Base-by-base conservation (phyloP, 805 yeast species). In the Spathaspora girioi region DNA sequence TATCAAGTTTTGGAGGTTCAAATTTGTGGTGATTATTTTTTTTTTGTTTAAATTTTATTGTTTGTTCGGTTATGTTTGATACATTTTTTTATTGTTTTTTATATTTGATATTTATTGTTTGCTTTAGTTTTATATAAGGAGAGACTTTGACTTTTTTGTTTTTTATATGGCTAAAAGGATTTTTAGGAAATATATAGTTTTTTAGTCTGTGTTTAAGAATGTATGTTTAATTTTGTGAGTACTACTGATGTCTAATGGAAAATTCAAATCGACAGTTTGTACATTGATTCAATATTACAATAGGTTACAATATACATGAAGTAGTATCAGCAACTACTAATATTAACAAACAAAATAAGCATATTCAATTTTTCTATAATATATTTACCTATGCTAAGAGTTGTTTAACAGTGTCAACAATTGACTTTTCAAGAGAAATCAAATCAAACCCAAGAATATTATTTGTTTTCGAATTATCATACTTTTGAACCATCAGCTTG, bases 341-440 rank as follows among this genome's bases (percentile, higher is more conserved):
- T 23, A 23, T 23, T n/a, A 8, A 27, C 31, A 7, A 7, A 27
- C 31, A 27, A 11, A 11, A 11, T 27, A 31, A 31, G 8, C 35
- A 31, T 31, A 14, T 31, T 31, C 12, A 8, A 31, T 31, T 31
- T 10, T 14, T 11, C 35, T 31, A 31, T 14, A 31, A 10, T 5
- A 31, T 14, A 11, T 11, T 11, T 14, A 31, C 8, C n/a, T 31
- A 31, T 5, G 9, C 35, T 31, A 31, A 31, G 8, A 31, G 35
- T 48, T 76, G 82, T n/a, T 60, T 56, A 35, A 71, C 64, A 10
- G 78, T 62, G 49, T 78, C 80, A 29, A 61, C 60, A 10, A 79
- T 65, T 1, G 77, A 61, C 14, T 66, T 60, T 48, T 73, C 68
- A 49, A 76, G 62, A 17, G 60, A 52, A 35, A 63, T 70, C 53